A percentile compares a stretch with the other conserved stretches of the same genome.
phyloP scores from a whole-genome alignment of 805 yeast species.

The Monosporozyma aquatica region DNA sequence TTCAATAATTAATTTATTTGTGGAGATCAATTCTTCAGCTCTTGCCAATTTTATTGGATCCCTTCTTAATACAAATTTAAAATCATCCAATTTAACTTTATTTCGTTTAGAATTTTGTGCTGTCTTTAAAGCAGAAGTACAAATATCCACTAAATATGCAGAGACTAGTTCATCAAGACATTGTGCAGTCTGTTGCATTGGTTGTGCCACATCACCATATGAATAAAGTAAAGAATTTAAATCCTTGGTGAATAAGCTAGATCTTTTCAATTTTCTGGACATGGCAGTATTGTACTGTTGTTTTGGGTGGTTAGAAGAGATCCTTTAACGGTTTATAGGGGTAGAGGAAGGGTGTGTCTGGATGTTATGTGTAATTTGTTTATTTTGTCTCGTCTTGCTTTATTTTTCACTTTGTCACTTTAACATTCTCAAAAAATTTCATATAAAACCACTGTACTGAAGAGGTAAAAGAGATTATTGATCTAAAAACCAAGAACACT shows the following conservation, averaged over 20 bases:
- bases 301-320: no score
- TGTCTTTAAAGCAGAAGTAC: constrained; percentile 44
- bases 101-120: constrained; percentile 45
- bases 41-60: constrained; percentile 64
- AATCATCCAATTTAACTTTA: constrained; percentile 63
- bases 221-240: constrained; percentile 56
- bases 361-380: no score
- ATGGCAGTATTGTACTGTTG: background rate
- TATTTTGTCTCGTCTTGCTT: no score
- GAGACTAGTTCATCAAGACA: constrained; percentile 60
- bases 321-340: no score
- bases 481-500: no score
- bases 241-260: constrained; percentile 40
- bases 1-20: constrained; percentile 53
- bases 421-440: no score
- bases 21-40: constrained; percentile 50
- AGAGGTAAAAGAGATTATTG: no score
- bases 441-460: no score
- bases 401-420: no score
- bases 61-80: constrained; percentile 57
- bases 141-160: constrained; percentile 51
- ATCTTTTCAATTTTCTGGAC: constrained; percentile 34
- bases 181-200: constrained; percentile 55
- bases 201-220: constrained; percentile 63
- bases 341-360: no score